phyloP scores from a whole-genome alignment of 2,329 filamentous ascomycete species.

The Fusarium tricinctum region DNA sequence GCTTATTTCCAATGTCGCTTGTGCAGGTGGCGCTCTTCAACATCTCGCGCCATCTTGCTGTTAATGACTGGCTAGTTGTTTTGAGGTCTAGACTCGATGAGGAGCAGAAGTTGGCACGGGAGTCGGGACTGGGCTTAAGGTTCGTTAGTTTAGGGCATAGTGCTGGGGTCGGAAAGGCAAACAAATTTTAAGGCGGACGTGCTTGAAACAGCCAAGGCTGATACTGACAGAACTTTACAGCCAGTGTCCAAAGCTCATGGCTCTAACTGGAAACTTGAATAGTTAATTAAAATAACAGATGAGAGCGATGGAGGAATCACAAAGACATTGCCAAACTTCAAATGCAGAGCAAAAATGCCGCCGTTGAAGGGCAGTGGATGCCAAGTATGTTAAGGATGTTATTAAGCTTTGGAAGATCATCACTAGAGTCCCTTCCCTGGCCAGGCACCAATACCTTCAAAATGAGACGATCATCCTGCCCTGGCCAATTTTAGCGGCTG shows the following conservation, averaged over 20 bases:
- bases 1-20: conserved; percentile 4
- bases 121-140: background rate
- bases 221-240: too few relatives aligned
- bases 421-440: background rate
- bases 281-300: too few relatives aligned
- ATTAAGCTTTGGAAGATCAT: background rate
- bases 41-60: background rate
- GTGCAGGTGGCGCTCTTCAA: background rate
- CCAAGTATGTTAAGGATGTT: background rate
- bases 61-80: background rate
- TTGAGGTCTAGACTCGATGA: background rate
- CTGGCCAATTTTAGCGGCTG: too few relatives aligned
- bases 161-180: background rate
- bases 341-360: background rate
- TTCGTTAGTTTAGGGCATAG: background rate
- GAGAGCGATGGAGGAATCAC: too few relatives aligned
- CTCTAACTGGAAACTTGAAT: too few relatives aligned
- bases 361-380: background rate
- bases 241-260: too few relatives aligned
- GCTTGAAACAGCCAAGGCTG: too few relatives aligned
- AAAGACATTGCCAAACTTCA: background rate
- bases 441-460: background rate
- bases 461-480: too few relatives aligned
- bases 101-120: background rate
- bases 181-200: too few relatives aligned